Evolutionary conservation across 352 stramenopile genomes (phyloP).

Genomic region (Pythium volutum): DNA sequence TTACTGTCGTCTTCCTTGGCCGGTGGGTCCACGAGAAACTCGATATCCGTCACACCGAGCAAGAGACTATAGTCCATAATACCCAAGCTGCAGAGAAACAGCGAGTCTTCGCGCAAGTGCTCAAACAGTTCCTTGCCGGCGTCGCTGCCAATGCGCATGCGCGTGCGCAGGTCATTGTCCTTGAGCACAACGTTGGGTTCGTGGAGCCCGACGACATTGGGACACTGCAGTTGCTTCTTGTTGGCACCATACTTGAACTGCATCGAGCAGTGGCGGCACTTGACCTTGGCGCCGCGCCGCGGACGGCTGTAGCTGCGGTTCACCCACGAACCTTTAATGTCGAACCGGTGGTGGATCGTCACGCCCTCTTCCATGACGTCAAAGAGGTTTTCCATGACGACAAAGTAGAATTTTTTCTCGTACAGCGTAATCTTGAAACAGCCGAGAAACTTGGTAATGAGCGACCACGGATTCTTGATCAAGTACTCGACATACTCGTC

Average conservation of each 20-base stretch:
- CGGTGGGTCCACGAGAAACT: conserved; percentile 72
- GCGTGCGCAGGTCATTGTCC: conserved; percentile 80
- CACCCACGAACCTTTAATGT: conserved; percentile 92
- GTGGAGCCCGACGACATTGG: conserved; percentile 75
- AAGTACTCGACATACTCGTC: conserved; percentile 87
- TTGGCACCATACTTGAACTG: conserved; percentile 78
- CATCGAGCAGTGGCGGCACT: conserved; percentile 85
- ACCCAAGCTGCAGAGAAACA: conserved; percentile 68
- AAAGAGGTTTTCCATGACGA: conserved; percentile 93
- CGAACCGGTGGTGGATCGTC: conserved; percentile 84
- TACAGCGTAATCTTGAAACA: conserved; percentile 90
- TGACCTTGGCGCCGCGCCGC: conserved; percentile 68
- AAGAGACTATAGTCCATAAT: conserved; percentile 92
- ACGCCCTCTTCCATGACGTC: conserved; percentile 56
- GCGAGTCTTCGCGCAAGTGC: conserved; percentile 65
- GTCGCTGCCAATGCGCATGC: conserved; percentile 68
- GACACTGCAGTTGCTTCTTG: conserved; percentile 64
- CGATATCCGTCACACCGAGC: conserved; percentile 82
- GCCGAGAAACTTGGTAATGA: conserved; percentile 89
- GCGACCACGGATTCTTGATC: conserved; percentile 58
- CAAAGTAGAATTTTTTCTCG: conserved; percentile 89
- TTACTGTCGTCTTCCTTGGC: background rate
- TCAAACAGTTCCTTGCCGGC: conserved; percentile 62
- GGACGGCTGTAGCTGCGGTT: conserved; percentile 83
- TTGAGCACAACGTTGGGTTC: conserved; percentile 87